A percentile compares a stretch with the other conserved stretches of the same genome.
Conservation (phyloP, 2,329 filamentous ascomycete genomes). For the Nemania sp. region DNA sequence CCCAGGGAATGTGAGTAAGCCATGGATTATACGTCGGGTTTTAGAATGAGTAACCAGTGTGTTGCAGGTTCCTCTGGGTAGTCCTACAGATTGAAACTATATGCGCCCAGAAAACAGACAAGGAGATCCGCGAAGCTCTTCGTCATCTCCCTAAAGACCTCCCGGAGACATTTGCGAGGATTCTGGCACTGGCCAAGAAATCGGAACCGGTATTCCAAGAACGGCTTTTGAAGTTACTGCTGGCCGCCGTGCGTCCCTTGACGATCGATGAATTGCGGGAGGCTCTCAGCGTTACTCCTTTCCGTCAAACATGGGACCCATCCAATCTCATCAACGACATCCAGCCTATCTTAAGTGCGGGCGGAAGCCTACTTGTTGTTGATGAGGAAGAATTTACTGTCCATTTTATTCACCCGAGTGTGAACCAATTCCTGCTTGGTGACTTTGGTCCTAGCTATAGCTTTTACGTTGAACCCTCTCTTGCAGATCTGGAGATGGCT, state of each 20-base stretch:
- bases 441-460: not conserved
- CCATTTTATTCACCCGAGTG: slow-evolving; percentile 29
- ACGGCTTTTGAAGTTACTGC: not conserved
- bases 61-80: slow-evolving; percentile 19
- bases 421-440: slow-evolving; percentile 26
- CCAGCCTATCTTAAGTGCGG: slow-evolving; percentile 7
- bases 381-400: slow-evolving; percentile 30
- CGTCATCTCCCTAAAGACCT: slow-evolving; percentile 3
- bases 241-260: slow-evolving; percentile 6
- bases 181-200: not conserved
- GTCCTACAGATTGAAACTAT: slow-evolving; percentile 14
- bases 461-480: not conserved
- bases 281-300: slow-evolving; percentile 12
- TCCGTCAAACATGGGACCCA: slow-evolving; percentile 10
- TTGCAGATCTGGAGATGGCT: slow-evolving; percentile 20
- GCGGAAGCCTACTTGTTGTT: slow-evolving; percentile 25
- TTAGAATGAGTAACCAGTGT: not conserved
- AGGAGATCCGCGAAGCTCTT: slow-evolving; percentile 9
- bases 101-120: slow-evolving; percentile 12
- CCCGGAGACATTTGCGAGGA: slow-evolving; percentile 6
- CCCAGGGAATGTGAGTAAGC: slow-evolving; percentile 51
- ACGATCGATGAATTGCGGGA: slow-evolving; percentile 10
- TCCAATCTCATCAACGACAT: slow-evolving; percentile 26
- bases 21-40: not conserved
- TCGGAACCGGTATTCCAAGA: not conserved